phyloP scores from a whole-genome alignment of 2,329 filamentous ascomycete genomes.

The Talaromyces sp. region DNA sequence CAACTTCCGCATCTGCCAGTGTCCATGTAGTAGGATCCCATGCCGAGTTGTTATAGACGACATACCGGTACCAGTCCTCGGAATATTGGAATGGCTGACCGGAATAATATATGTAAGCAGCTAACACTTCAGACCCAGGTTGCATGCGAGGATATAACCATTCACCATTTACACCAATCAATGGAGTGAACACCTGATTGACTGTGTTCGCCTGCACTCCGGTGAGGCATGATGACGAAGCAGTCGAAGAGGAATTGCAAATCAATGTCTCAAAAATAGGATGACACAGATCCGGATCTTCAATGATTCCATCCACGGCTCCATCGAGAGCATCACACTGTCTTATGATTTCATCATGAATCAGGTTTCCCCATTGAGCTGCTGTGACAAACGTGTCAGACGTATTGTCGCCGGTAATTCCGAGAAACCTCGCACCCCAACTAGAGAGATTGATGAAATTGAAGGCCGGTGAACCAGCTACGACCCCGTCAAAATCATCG shows the following conservation, averaged over 20 bases:
- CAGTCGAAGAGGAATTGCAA: background rate
- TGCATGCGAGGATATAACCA: slow-evolving; percentile 39
- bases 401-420: background rate
- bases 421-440: slow-evolving; percentile 38
- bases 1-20: background rate
- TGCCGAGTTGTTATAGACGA: slow-evolving; percentile 4
- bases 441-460: slow-evolving; percentile 42
- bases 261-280: slow-evolving; percentile 1
- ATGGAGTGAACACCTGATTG: background rate
- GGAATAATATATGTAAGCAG: slow-evolving; percentile 34
- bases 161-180: slow-evolving; percentile 22
- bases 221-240: background rate
- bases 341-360: slow-evolving; percentile 38
- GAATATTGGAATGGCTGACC: slow-evolving; percentile 44
- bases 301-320: slow-evolving; percentile 38
- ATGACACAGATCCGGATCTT: slow-evolving; percentile 32
- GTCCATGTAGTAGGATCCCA: slow-evolving; percentile 10
- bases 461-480: slow-evolving; percentile 39
- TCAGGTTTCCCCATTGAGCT: slow-evolving; percentile 29
- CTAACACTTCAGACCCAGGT: slow-evolving; percentile 32
- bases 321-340: slow-evolving; percentile 37
- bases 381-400: slow-evolving; percentile 6
- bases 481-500: slow-evolving; percentile 56
- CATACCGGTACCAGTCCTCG: slow-evolving; percentile 8
- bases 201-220: slow-evolving; percentile 4